Base-by-base conservation (phyloP, 352 stramenopile species). In the Phytophthora pisi region DNA sequence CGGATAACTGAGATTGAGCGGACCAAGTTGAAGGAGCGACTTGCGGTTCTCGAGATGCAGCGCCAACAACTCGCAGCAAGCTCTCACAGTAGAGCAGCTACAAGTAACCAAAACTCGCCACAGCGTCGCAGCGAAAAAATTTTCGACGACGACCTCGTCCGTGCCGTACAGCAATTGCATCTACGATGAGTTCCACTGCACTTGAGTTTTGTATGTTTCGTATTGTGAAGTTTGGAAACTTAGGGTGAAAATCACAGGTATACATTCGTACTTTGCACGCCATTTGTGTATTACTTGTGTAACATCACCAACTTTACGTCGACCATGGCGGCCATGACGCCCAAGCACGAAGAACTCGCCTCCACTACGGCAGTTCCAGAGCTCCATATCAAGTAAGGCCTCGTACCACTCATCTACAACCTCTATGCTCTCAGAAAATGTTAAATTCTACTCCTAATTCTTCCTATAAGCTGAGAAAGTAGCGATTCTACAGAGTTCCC, bases 351-450 rank as follows among this genome's bases (percentile, higher is more conserved):
- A 43, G 54, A 71, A 45, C 38, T 51, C 52, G 49, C 45, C 52
- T 4, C 55, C 26, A 23, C 45, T 58, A 49, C 57, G 10, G 47
- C 58, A 3, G 42, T 77, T 11, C 74, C 74, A 23, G 68, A 75
- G 63, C 78, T 92, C 49, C 81, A 82, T 34, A 90, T 92, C 71
- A 90, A 89, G 83, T 91, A 69, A 62, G 75, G 63, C 28, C 11
- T 20, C 16, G 11, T 18, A 0, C 13, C 16, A 5, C 26, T 42
- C 26, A 23, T 54, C 2, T 36, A 6, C 7, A 13, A 20, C 2
- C 24, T 59, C 9, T 57, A 43, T 10, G 0, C 16, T 66, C 26
- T 49, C 23, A n/a, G 4, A 11, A 50, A 3, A 16, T 45, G 9
- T 18, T 2, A 20, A 52, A 57, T 43, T 7, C 2, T 28, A 15